Conservation (phyloP, 2,329 filamentous ascomycete genomes). For the Fusarium fracticaudum region DNA sequence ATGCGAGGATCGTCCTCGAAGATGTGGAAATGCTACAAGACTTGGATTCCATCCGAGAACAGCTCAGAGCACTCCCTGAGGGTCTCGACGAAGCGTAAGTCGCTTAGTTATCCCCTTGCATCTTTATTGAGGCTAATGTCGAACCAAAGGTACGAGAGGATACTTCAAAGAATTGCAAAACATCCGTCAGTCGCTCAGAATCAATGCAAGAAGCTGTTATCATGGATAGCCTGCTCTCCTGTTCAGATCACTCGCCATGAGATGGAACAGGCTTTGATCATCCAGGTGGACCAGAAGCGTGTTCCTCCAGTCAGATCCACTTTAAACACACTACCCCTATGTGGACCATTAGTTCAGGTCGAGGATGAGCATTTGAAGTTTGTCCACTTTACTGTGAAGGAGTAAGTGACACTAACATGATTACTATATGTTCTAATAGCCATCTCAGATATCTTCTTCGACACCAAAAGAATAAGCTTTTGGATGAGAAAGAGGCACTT, state of each 20-base stretch:
- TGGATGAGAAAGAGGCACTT: not conserved
- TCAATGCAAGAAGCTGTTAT: not conserved
- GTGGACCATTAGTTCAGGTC: not conserved
- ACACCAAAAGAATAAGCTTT: not conserved
- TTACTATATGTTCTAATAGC: rapidly evolving
- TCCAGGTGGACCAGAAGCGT: not conserved
- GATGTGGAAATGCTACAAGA: not conserved
- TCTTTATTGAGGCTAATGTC: not conserved
- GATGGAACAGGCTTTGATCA: not conserved
- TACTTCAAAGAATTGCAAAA: not conserved
- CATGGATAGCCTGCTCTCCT: not conserved
- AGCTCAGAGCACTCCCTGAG: not conserved
- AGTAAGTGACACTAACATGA: not conserved
- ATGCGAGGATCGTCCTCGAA: not conserved
- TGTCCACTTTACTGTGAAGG: not conserved
- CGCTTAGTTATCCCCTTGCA: rapidly evolving
- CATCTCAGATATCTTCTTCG: not conserved
- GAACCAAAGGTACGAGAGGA: not conserved
- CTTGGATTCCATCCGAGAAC: not conserved
- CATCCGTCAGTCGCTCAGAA: not conserved
- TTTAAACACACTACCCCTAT: rapidly evolving
- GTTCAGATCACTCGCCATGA: not conserved
- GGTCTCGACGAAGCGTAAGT: not conserved
- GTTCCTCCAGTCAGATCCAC: not conserved
- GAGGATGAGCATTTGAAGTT: not conserved